Conservation (phyloP, 1,139 yeast species). For the Pichia sp. region DNA sequence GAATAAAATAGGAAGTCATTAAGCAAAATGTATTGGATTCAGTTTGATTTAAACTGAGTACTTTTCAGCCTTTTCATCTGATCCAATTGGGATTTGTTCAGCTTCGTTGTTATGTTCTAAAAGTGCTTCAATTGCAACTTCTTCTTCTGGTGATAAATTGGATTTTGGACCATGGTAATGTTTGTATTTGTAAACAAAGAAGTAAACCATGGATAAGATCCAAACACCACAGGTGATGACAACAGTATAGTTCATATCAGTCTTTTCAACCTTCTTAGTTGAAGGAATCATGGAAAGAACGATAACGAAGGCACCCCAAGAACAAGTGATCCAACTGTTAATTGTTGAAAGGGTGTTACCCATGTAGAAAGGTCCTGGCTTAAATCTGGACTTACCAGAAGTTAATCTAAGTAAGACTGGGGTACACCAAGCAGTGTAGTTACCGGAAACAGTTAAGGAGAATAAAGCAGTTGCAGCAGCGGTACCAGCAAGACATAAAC, state of each 20-base stretch:
- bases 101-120: slow-evolving; percentile 15
- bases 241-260: slow-evolving; percentile 59
- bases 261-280: slow-evolving; percentile 35
- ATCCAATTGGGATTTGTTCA: slow-evolving; percentile 21
- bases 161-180: slow-evolving; percentile 50
- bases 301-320: slow-evolving; percentile 39
- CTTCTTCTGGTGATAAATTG: slow-evolving; percentile 30
- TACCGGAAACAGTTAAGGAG: slow-evolving; percentile 46
- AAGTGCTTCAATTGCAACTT: slow-evolving; percentile 12
- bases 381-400: slow-evolving; percentile 37
- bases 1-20: background rate
- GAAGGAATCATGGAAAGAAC: slow-evolving; percentile 42
- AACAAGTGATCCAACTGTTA: slow-evolving; percentile 38
- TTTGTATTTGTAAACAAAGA: slow-evolving; percentile 45
- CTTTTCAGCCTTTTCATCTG: slow-evolving; percentile 3
- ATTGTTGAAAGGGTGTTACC: slow-evolving; percentile 32
- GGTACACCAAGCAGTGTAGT: slow-evolving; percentile 44
- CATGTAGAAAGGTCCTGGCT: slow-evolving; percentile 36
- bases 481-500: slow-evolving; percentile 36
- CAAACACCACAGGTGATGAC: slow-evolving; percentile 53
- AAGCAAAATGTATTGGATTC: no score
- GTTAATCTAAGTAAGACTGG: slow-evolving; percentile 45
- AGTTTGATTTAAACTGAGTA: slow-evolving; percentile 14
- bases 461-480: slow-evolving; percentile 44
- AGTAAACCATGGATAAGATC: slow-evolving; percentile 46